These are phyloP conservation scores for Teunomyces kruisii DNA, from an alignment of 805 yeast species.

Conservation along the genomic window DNA sequence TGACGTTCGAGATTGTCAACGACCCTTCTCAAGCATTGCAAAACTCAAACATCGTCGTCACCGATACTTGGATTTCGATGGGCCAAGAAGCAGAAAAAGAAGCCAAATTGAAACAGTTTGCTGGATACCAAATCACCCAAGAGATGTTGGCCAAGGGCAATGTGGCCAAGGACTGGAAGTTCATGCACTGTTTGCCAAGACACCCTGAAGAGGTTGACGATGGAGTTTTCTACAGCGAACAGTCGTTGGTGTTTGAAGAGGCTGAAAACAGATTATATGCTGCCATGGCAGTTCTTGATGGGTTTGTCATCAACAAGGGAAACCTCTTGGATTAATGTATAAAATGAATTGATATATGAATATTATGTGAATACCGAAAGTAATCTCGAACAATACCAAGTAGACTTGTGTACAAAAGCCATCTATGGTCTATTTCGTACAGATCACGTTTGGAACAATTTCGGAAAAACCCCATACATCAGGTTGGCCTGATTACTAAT, in stretches of 20 bases:
- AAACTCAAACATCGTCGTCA: slow-evolving; percentile 79
- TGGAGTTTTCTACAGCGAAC: slow-evolving; percentile 80
- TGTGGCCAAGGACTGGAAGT: slow-evolving; percentile 69
- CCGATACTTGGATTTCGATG: slow-evolving; percentile 98
- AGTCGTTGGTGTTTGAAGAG: slow-evolving; percentile 85
- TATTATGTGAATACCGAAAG: no score
- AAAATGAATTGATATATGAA: no score
- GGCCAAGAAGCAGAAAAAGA: slow-evolving; percentile 86
- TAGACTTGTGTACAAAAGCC: no score
- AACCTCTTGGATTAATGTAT: slow-evolving; percentile 31
- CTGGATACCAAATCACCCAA: slow-evolving; percentile 79
- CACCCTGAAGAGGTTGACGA: slow-evolving; percentile 93
- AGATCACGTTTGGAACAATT: no score
- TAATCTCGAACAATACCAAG: no score
- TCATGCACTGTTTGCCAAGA: slow-evolving; percentile 98
- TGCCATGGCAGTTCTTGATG: slow-evolving; percentile 91
- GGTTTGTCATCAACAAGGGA: slow-evolving; percentile 84
- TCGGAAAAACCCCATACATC: no score
- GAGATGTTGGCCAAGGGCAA: slow-evolving; percentile 60
- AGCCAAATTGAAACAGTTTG: slow-evolving; percentile 73
- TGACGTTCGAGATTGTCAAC: slow-evolving; percentile 55
- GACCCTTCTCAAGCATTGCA: slow-evolving; percentile 75
- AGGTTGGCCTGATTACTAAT: no score
- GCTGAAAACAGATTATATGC: slow-evolving; percentile 97
- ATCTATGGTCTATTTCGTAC: no score